These are phyloP conservation scores for Ogataea methylovora DNA, from an alignment of 805 yeast genomes.

Conservation along the genomic window DNA sequence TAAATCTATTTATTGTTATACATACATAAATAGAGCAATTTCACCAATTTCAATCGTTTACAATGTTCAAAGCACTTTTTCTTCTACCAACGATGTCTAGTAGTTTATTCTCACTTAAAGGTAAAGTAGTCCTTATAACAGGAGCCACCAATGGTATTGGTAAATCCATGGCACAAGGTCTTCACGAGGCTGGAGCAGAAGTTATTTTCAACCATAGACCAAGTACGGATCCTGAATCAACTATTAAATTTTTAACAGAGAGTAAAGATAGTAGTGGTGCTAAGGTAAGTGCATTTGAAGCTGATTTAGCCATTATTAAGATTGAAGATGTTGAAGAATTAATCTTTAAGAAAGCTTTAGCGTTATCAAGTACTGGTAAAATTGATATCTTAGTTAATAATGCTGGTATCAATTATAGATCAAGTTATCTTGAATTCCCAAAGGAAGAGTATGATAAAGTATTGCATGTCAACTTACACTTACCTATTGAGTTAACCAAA, in stretches of 20 bases:
- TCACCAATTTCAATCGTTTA: too few species aligned
- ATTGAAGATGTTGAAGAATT: slow-evolving; percentile 21
- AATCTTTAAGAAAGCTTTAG: slow-evolving; percentile 24
- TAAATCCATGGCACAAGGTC: slow-evolving; percentile 39
- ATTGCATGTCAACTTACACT: slow-evolving; percentile 31
- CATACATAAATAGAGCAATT: not conserved
- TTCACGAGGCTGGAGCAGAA: slow-evolving; percentile 42
- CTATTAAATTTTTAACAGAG: slow-evolving; percentile 17
- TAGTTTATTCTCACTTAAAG: slow-evolving; percentile 30
- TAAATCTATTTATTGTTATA: not conserved
- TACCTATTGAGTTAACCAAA: slow-evolving; percentile 30
- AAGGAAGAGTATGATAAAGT: slow-evolving; percentile 31
- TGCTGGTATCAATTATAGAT: slow-evolving; percentile 28
- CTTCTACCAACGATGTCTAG: too few species aligned
- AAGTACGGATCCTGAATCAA: slow-evolving; percentile 19
- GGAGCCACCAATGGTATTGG: slow-evolving; percentile 56
- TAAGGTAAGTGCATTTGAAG: slow-evolving; percentile 16
- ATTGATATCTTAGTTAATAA: slow-evolving; percentile 27
- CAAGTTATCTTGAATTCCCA: slow-evolving; percentile 27
- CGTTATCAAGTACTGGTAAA: slow-evolving; percentile 19
- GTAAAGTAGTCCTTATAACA: slow-evolving; percentile 35
- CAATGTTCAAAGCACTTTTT: too few species aligned
- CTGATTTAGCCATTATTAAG: slow-evolving; percentile 19
- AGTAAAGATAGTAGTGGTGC: slow-evolving; percentile 20
- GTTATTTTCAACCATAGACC: slow-evolving; percentile 30